Evolutionary conservation across 164 flowering plant genomes (phyloP).

Genomic region (Saururus chinensis): DNA sequence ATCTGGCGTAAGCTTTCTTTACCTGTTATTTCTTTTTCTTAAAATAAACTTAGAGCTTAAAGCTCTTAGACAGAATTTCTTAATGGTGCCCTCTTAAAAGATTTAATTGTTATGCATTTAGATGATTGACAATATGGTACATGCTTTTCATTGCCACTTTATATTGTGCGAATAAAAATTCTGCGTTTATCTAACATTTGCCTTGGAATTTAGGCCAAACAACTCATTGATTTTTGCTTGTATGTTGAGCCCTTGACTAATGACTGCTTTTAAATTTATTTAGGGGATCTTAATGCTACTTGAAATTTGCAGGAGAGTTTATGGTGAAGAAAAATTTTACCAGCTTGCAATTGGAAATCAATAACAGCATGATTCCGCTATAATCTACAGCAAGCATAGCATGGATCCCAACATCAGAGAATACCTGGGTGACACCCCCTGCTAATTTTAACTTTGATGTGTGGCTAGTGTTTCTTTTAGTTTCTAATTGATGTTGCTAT

Average conservation of each 20-base stretch:
- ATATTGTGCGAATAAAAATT: too few species aligned
- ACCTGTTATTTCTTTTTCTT: neutral
- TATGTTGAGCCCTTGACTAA: neutral
- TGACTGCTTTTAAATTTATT: neutral
- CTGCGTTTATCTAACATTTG: too few species aligned
- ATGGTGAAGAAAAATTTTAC: neutral
- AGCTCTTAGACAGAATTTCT: neutral
- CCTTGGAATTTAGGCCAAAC: neutral
- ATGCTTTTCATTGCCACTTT: too few species aligned
- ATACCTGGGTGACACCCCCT: too few species aligned
- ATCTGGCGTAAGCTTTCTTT: slow-evolving; percentile 70
- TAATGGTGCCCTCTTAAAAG: too few species aligned
- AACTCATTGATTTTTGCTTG: neutral
- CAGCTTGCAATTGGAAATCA: neutral
- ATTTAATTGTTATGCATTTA: neutral
- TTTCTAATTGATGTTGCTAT: too few species aligned
- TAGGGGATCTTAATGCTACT: neutral
- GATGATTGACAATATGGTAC: neutral
- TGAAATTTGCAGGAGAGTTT: neutral
- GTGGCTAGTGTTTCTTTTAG: too few species aligned
- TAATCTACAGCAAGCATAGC: too few species aligned
- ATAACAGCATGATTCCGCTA: too few species aligned
- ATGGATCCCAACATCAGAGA: too few species aligned
- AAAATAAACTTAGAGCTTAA: neutral
- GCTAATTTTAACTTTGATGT: too few species aligned